Percentiles rank a stretch among this genome's conserved stretches.
Evolutionary conservation across 2,329 filamentous ascomycete genomes (phyloP).

Genomic region (Pseudogymnoascus destructans): DNA sequence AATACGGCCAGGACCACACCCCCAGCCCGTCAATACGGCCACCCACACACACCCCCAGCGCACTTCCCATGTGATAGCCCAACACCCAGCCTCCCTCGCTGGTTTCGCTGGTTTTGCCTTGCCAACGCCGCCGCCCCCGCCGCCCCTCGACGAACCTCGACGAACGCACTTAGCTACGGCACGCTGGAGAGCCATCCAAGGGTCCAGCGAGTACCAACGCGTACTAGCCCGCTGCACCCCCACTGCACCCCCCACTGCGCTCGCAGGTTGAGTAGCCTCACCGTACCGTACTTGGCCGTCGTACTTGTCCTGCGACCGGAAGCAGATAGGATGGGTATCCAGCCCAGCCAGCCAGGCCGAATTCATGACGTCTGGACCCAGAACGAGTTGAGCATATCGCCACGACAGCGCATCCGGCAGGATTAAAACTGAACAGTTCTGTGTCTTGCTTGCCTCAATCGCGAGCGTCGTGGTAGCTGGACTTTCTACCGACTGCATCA

Average conservation of each 20-base stretch:
- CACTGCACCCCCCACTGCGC: neutral
- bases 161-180: neutral
- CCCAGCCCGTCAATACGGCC: neutral
- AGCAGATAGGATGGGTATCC: neutral
- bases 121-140: neutral
- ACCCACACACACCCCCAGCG: neutral
- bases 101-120: neutral
- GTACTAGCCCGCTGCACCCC: neutral
- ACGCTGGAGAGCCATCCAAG: neutral
- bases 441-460: neutral
- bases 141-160: too few species aligned
- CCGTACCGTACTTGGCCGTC: neutral
- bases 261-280: neutral
- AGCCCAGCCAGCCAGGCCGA: neutral
- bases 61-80: neutral
- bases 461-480: neutral
- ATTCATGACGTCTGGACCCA: neutral
- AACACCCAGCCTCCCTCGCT: neutral
- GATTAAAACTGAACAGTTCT: neutral
- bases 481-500: neutral
- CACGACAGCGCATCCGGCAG: neutral
- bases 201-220: neutral
- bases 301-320: neutral
- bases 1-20: neutral
- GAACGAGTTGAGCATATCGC: neutral